Conservation (phyloP, 2,329 filamentous ascomycete species). For the Aspergillus transmontanensis region DNA sequence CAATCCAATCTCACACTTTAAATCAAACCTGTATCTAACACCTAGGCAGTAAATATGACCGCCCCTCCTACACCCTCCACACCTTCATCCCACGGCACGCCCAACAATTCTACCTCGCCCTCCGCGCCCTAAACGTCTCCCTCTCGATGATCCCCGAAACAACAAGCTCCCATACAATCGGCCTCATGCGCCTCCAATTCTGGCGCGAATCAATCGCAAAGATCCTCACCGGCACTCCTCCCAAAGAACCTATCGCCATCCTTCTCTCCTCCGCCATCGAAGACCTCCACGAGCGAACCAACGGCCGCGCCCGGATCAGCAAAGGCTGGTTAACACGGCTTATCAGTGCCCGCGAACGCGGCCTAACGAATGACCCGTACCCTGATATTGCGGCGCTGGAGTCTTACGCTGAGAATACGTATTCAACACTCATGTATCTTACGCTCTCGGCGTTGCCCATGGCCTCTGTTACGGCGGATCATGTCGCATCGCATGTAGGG, state of each 20-base stretch:
- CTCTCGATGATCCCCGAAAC: slow-evolving; percentile 86
- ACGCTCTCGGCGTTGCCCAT: slow-evolving; percentile 79
- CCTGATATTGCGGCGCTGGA: slow-evolving; percentile 73
- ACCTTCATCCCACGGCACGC: slow-evolving; percentile 77
- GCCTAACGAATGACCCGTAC: slow-evolving; percentile 83
- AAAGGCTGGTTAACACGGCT: slow-evolving; percentile 77
- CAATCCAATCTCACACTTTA: neutral
- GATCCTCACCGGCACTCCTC: slow-evolving; percentile 75
- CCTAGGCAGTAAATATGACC: slow-evolving; percentile 74
- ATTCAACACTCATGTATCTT: slow-evolving; percentile 88
- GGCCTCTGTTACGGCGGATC: slow-evolving; percentile 81
- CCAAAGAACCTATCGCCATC: slow-evolving; percentile 88
- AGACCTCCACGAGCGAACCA: slow-evolving; percentile 53
- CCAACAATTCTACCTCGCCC: slow-evolving; percentile 82
- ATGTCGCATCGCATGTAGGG: slow-evolving; percentile 91
- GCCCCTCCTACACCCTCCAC: slow-evolving; percentile 82
- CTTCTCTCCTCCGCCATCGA: slow-evolving; percentile 74
- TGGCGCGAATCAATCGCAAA: slow-evolving; percentile 84
- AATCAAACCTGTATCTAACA: neutral
- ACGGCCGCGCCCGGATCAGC: slow-evolving; percentile 55
- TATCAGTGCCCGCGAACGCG: slow-evolving; percentile 77
- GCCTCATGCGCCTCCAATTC: slow-evolving; percentile 88
- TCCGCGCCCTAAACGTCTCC: slow-evolving; percentile 91
- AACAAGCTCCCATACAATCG: slow-evolving; percentile 84
- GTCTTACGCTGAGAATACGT: slow-evolving; percentile 90